Evolutionary conservation across 768 basidiomycete species (phyloP), one percentile per base, ranked within the genome.

Genomic region (Ramaria sp.): DNA sequence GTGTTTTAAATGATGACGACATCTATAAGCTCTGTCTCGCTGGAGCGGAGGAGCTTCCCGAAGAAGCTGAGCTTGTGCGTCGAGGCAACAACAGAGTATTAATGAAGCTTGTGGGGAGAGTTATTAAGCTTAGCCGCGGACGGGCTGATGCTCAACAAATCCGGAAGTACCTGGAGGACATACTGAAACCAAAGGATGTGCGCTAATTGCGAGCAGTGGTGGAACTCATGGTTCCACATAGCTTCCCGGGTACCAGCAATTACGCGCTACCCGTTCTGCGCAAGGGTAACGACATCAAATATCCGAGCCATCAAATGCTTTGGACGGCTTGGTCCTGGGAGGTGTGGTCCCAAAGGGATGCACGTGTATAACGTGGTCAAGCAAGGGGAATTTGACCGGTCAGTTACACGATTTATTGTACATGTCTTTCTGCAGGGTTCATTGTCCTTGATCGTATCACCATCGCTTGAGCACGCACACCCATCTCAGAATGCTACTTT

Each of bases 41-140:
- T n/a, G 85, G 84, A 1, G 82, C 96, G 31, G 68, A 70, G 11
- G 76, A 75, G 0, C 72, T 89, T 46, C 89, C 90, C 0, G 70
- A 73, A 41, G 88, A 91, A 64, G 82, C 77, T 2, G 75, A 75
- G 4, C 84, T 81, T 17, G 77, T 86, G 39, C 77, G 78, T 15
- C 72, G 72, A 17, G 93, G 94, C 0, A 85, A 86, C 53, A 70
- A 69, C n/a, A 86, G 84, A 59, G 90, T 90, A 5, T 61, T 93
- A 39, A 88, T 88, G 71, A 84, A 85, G 59, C 75, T 97, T 45
- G 75, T 94, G 1, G 93, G 93, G 0, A 75, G 80, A 63, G 88
- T 95, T 30, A 93, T 97, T 89, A 85, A 83, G 68, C 68, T 78
- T 51, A 88, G 83, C 60, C 73, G 80, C 58, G 95, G 95, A 15